Base-by-base conservation (phyloP, 345 rosid species). In the Corymbia maculata region DNA sequence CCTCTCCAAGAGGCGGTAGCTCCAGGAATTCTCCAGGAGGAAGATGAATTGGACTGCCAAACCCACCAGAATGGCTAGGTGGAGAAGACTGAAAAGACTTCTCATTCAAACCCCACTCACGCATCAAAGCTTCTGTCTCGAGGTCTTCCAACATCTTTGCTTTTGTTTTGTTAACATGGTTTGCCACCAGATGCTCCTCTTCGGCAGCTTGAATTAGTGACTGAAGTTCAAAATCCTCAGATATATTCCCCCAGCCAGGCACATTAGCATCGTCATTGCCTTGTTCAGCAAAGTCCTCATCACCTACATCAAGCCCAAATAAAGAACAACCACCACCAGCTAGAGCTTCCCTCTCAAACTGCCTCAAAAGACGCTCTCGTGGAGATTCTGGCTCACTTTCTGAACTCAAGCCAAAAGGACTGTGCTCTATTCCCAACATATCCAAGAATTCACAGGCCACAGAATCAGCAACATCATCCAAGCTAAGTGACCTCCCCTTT, bases 361-460 rank as follows among this genome's bases (percentile, higher is more conserved):
- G 93, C 93, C 98, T 95, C 85, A 97, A 89, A 70, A 97, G 93
- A 51, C 94, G 96, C 93, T 95, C 99, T 91, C 99, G 93, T 57
- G 99, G 99, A 87, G 99, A 97, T 90, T 97, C 99, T 13, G 99
- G 96, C 88, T 97, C 99, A 90, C 96, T 95, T 88, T 94, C 97
- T 52, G 96, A 92, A 91, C 94, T 94, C 91, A 91, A 87, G 90
- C 94, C 94, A 88, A 93, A 91, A 89, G 98, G 96, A 92, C 96
- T 93, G 86, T 94, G 94, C 88, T 94, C 98, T 57, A 96, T 91
- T 79, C 97, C 98, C 89, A 96, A 91, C 98, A 96, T 95, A 89
- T 92, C 91, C 92, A 97, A 92, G 91, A 97, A 97, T 87, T 97
- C 99, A 90, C 91, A 92, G 82, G 94, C 98, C 89, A 97, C 96